Evolutionary conservation across 192 early-diverging fungal genomes (phyloP), one percentile per base, ranked within the genome.

Genomic region (Dissophora globulifera): DNA sequence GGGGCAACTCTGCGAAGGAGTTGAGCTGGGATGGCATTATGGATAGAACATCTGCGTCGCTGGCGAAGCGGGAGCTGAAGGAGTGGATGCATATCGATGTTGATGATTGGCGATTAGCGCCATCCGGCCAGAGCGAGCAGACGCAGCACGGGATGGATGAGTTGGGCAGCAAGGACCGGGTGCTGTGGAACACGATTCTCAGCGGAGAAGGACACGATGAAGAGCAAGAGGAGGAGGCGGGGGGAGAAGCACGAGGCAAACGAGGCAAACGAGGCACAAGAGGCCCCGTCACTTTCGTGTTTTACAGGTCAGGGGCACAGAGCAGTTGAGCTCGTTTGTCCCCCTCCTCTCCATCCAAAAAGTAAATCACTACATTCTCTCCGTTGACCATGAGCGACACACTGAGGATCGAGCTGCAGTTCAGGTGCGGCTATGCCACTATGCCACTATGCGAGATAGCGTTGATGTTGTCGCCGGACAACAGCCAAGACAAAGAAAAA

Each of bases 321-420:
- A n/a, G n/a, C n/a, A 40, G 38, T 40, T 10, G 38, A 10, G 38
- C 13, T 40, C 38, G 13, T 13, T 40, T 40, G 8, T 40, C 13
- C 13, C 13, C 38, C 13, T 40, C 13, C 38, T 40, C 38, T 40
- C 27, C 17, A 15, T 57, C 40, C 13, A 27, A 12, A 52, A 11
- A 7, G 12, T 8, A 26, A 52, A 52, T 1, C 3, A 1, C 8
- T 30, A 10, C 46, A 48, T 9, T 1, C 33, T n/a, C n/a, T n/a
- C 52, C 29, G 16, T 26, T 57, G 38, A 23, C 5, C 20, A 42
- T 15, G 2, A 57, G 23, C 4, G 52, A 32, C 8, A 65, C 51
- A 15, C 32, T 76, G 33, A 45, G 35, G 32, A 67, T 76, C 52
- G 72, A 76, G 16, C 53, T 76, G 16, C 72, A 76, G 58, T 76